Conservation (phyloP, 2,329 filamentous ascomycete species). For the Cladosporium sp. region DNA sequence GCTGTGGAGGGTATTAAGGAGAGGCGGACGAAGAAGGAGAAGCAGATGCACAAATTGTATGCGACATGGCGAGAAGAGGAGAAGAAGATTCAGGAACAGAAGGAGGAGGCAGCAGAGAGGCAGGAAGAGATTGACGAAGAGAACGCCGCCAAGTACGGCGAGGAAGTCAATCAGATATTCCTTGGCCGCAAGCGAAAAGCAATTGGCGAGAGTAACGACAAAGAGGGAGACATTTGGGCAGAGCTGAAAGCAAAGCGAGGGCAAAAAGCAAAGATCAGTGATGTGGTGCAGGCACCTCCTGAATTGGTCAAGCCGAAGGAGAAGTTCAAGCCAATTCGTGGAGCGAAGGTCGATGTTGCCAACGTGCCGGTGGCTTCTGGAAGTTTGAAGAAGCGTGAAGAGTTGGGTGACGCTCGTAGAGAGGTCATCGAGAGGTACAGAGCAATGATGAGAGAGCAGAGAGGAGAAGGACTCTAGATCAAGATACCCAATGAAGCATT, state of each 20-base stretch:
- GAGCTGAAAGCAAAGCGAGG: slow-evolving; percentile 65
- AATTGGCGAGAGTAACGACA: slow-evolving; percentile 46
- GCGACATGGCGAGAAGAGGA: slow-evolving; percentile 68
- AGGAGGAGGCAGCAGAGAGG: slow-evolving; percentile 63
- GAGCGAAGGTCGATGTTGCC: slow-evolving; percentile 62
- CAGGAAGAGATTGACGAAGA: slow-evolving; percentile 60
- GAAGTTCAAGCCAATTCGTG: slow-evolving; percentile 62
- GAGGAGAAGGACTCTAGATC: neutral
- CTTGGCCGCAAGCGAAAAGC: slow-evolving; percentile 41
- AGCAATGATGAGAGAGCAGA: slow-evolving; percentile 56
- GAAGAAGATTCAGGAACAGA: slow-evolving; percentile 72
- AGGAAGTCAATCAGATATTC: slow-evolving; percentile 31
- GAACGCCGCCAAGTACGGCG: slow-evolving; percentile 60
- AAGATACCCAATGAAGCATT: slow-evolving; percentile 9
- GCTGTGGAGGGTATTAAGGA: slow-evolving; percentile 62
- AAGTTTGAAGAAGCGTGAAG: slow-evolving; percentile 68
- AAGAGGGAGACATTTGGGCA: slow-evolving; percentile 74
- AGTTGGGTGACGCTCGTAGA: slow-evolving; percentile 64
- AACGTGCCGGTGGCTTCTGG: slow-evolving; percentile 67
- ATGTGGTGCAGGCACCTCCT: slow-evolving; percentile 72
- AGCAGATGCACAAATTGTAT: slow-evolving; percentile 63
- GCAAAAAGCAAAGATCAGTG: slow-evolving; percentile 46
- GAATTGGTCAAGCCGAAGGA: slow-evolving; percentile 60
- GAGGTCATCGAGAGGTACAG: slow-evolving; percentile 72
- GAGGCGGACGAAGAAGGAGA: slow-evolving; percentile 76